Evolutionary conservation across 495 filamentous ascomycete genomes (phyloP), one percentile per base, ranked within the genome.

Genomic region (Penicillium robsamsonii): DNA sequence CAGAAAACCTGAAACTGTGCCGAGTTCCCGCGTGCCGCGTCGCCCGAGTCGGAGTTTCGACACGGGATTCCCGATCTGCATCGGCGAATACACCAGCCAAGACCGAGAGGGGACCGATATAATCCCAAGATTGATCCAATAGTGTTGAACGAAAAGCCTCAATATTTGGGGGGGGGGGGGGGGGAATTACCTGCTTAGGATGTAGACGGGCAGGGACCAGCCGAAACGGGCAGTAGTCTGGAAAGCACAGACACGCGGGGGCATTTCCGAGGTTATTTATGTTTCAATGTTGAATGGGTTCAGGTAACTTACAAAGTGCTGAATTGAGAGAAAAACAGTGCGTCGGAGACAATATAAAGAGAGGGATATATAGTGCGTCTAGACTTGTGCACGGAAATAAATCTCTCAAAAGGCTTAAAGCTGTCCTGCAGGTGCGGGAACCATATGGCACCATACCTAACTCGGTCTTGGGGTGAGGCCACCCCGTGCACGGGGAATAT

Each of bases 351-450:
- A 27, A 27, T 27, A 27, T 27, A 27, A 22, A 29, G 12, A 50
- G 18, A 35, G 38, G 42, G 30, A 45, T 57, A 27, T 37, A 38
- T 8, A 38, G 8, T 38, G 35, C 35, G 9, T 38, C 15, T 38
- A 38, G n/a, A 7, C n/a, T 55, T 41, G 22, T 22, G 22, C 22
- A 22, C 22, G 8, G 44, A 22, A 15, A 45, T 25, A 17, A 29
- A 20, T 43, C 53, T 53, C 41, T 51, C 50, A 25, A 49, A 54
- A 58, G 27, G 46, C 30, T 43, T 56, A 44, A 51, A 51, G 50
- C 53, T 61, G 42, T 44, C 43, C 56, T 61, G 58, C 59, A 63
- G 52, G 62, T 53, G 59, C 60, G 57, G 57, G 55, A 56, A 56
- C 57, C 29, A 48, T 47, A 58, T 22, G n/a, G 17, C 25, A 46